Conservation (phyloP, 441 rosid species). For the Kokia cookei region DNA sequence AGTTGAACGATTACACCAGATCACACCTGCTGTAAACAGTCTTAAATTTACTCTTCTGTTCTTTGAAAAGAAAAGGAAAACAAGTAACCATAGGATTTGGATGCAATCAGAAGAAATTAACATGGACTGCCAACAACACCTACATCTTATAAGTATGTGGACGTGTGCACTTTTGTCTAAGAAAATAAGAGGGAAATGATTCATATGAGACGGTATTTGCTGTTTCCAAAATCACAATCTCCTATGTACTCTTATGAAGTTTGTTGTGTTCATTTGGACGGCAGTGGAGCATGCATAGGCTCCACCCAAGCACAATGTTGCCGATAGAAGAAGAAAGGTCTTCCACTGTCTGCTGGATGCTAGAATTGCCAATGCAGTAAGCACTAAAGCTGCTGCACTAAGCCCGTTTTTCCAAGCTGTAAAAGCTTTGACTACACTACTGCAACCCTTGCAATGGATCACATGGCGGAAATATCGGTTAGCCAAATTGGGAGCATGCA, state of each 20-base stretch:
- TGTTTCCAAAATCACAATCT: constrained; percentile 36
- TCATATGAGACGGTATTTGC: neutral
- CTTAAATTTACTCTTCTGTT: no score
- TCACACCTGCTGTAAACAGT: neutral
- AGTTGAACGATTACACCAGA: neutral
- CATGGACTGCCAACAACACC: neutral
- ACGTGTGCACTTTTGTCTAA: neutral
- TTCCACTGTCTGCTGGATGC: constrained; percentile 66
- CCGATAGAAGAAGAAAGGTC: constrained; percentile 38
- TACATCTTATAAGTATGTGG: neutral
- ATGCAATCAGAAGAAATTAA: neutral
- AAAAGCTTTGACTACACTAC: constrained; percentile 47
- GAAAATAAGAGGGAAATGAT: neutral
- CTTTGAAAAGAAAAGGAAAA: neutral
- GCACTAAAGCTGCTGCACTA: constrained; percentile 34
- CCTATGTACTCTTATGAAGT: constrained; percentile 80
- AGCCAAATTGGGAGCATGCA: constrained; percentile 76
- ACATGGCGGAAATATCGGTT: constrained; percentile 78
- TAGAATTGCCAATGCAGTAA: constrained; percentile 60
- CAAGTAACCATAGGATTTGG: neutral
- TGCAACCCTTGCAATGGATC: constrained; percentile 80
- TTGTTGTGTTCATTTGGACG: constrained; percentile 65
- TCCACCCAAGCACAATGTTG: constrained; percentile 51
- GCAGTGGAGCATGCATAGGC: constrained; percentile 58
- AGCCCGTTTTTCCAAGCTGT: constrained; percentile 55